A percentile compares a stretch with the other conserved stretches of the same genome.
These are phyloP conservation scores for Venturia nashicola DNA, from an alignment of 2,329 filamentous ascomycete species.

Conservation along the genomic window DNA sequence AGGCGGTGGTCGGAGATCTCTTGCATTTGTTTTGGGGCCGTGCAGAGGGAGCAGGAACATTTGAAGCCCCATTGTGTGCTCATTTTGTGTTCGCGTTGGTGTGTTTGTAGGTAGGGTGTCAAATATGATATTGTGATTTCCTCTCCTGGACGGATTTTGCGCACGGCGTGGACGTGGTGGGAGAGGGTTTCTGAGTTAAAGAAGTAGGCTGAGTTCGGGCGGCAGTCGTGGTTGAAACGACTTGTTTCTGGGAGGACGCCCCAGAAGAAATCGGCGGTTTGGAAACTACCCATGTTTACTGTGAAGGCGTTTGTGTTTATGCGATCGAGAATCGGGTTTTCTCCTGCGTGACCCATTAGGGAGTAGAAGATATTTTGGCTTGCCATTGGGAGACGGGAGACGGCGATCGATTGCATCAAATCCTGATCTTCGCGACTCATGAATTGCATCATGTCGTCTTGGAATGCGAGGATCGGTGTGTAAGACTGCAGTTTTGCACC, in stretches of 20 bases:
- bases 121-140: conserved; percentile 27
- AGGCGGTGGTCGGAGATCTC: conserved; percentile 24
- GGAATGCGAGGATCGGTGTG: conserved; percentile 5
- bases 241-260: conserved; percentile 8
- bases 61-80: conserved; percentile 26
- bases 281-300: not conserved
- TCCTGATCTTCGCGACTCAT: not conserved
- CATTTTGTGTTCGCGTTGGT: conserved; percentile 20
- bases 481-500: conserved; percentile 1
- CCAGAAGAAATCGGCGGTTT: conserved; percentile 6
- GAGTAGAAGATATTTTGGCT: conserved; percentile 2
- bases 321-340: not conserved
- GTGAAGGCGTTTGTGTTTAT: conserved; percentile 12
- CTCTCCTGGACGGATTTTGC: conserved; percentile 27
- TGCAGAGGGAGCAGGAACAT: conserved; percentile 27
- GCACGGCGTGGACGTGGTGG: conserved; percentile 25
- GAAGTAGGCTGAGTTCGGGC: conserved; percentile 28
- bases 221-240: conserved; percentile 31
- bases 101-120: conserved; percentile 19
- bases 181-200: conserved; percentile 24
- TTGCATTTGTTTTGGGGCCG: conserved; percentile 15
- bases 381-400: conserved; percentile 6
- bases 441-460: conserved; percentile 10
- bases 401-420: not conserved
- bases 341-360: conserved; percentile 10